A percentile compares a stretch with the other conserved stretches of the same genome.
Conservation (phyloP, 1,139 yeast genomes). For the Candida labiduridarum region DNA sequence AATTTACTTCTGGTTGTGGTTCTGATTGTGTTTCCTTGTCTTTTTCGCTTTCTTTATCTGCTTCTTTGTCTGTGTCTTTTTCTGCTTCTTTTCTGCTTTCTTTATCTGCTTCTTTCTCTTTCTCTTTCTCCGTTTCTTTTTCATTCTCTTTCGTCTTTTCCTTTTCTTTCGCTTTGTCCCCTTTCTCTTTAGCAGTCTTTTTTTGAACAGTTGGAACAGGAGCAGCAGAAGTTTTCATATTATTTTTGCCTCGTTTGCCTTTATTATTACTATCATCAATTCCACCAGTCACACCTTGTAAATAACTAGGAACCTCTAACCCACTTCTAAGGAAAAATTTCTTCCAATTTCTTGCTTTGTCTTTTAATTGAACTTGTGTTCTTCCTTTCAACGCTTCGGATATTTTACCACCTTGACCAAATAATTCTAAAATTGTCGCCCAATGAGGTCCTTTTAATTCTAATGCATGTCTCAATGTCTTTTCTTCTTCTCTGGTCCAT, state of each 20-base stretch:
- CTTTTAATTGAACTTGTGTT: constrained; percentile 88
- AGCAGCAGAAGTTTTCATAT: constrained; percentile 46
- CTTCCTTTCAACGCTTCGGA: constrained; percentile 84
- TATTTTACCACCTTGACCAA: constrained; percentile 90
- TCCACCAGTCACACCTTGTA: constrained; percentile 85
- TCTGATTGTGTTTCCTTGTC: not conserved
- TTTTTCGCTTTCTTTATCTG: not conserved
- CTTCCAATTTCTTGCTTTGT: constrained; percentile 95
- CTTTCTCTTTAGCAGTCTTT: constrained; percentile 7
- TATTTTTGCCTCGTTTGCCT: constrained; percentile 24
- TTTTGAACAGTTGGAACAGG: constrained; percentile 30
- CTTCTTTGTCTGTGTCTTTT: not conserved
- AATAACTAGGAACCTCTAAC: constrained; percentile 73
- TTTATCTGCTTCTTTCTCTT: not conserved
- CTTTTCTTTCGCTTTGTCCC: not conserved
- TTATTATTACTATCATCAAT: constrained; percentile 48
- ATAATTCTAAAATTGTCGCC: constrained; percentile 83
- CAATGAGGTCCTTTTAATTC: constrained; percentile 89
- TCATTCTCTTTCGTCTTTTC: constrained; percentile 8
- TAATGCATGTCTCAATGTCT: constrained; percentile 78
- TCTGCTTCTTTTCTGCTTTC: constrained; percentile 2
- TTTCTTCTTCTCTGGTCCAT: constrained; percentile 91
- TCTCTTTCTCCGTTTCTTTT: not conserved
- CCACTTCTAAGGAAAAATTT: constrained; percentile 76
- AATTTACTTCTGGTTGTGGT: not conserved